Conservation (phyloP, 1,284 basidiomycete species). For the Porogramme epimiltina region DNA sequence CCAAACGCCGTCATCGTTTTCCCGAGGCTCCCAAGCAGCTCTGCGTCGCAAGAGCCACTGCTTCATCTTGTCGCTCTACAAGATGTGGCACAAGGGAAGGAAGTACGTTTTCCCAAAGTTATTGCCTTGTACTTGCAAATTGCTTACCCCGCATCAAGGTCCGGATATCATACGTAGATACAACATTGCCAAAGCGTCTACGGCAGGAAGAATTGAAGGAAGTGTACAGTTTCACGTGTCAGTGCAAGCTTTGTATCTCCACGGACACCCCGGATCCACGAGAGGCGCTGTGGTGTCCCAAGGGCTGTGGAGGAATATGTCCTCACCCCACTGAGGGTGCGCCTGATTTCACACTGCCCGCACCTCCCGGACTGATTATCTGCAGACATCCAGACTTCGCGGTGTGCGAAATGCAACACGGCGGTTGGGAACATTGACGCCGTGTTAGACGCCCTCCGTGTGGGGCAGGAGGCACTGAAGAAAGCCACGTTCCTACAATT, state of each 20-base stretch:
- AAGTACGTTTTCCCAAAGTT: constrained; percentile 49
- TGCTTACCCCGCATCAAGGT: constrained; percentile 37
- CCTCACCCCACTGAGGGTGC: constrained; percentile 59
- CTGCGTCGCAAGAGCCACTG: constrained; percentile 50
- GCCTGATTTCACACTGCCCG: neutral
- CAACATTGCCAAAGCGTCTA: constrained; percentile 61
- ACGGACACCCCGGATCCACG: constrained; percentile 58
- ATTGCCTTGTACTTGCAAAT: neutral
- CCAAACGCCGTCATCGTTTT: constrained; percentile 93
- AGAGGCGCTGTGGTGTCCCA: constrained; percentile 68
- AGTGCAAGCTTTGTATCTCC: constrained; percentile 60
- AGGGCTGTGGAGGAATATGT: constrained; percentile 63
- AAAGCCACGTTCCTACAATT: constrained; percentile 67
- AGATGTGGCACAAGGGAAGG: constrained; percentile 64
- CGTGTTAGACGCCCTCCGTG: constrained; percentile 59
- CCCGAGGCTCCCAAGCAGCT: constrained; percentile 50
- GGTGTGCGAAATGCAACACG: constrained; percentile 63
- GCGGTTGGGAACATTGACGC: constrained; percentile 50
- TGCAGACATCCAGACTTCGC: constrained; percentile 46
- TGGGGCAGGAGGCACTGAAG: constrained; percentile 70
- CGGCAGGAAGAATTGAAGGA: constrained; percentile 64
- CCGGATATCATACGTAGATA: constrained; percentile 84
- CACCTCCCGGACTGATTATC: constrained; percentile 3
- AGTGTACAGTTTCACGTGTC: constrained; percentile 83
- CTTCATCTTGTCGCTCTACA: constrained; percentile 77